These are phyloP conservation scores for Acanthamoeba triangularis DNA, from an alignment of 208 protist genomes.

Conservation along the genomic window DNA sequence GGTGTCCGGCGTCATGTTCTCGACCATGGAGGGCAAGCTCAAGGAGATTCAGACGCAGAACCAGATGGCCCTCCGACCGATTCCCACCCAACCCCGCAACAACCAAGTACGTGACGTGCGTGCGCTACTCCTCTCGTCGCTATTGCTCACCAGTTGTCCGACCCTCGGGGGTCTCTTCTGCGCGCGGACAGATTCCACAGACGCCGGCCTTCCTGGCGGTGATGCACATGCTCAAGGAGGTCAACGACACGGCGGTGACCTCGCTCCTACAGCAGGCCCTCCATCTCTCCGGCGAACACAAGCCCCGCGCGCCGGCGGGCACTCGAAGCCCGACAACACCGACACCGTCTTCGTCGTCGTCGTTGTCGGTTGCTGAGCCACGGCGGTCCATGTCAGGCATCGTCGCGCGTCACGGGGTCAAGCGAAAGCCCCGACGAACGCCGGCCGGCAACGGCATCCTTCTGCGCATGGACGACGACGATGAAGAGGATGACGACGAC, in stretches of 20 bases:
- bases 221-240: slow-evolving; percentile 22
- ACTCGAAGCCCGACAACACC: neutral
- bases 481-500: neutral
- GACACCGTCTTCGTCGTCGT: neutral
- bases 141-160: neutral
- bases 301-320: neutral
- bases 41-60: slow-evolving; percentile 1
- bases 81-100: slow-evolving; percentile 6
- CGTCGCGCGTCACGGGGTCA: neutral
- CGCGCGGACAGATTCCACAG: neutral
- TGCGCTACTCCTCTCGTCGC: neutral
- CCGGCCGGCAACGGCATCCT: neutral
- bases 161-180: neutral
- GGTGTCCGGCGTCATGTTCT: slow-evolving; percentile 4
- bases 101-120: neutral
- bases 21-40: slow-evolving; percentile 41
- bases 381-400: slow-evolving; percentile 3
- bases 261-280: neutral
- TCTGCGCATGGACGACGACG: slow-evolving; percentile 25
- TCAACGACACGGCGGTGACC: slow-evolving; percentile 18
- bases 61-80: slow-evolving; percentile 23
- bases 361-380: neutral
- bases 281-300: slow-evolving; percentile 28
- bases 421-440: neutral
- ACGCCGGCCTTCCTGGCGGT: slow-evolving; percentile 15